Evolutionary conservation across 768 basidiomycete species (phyloP), one percentile per base, ranked within the genome.

Genomic region (Boletus huronensis): DNA sequence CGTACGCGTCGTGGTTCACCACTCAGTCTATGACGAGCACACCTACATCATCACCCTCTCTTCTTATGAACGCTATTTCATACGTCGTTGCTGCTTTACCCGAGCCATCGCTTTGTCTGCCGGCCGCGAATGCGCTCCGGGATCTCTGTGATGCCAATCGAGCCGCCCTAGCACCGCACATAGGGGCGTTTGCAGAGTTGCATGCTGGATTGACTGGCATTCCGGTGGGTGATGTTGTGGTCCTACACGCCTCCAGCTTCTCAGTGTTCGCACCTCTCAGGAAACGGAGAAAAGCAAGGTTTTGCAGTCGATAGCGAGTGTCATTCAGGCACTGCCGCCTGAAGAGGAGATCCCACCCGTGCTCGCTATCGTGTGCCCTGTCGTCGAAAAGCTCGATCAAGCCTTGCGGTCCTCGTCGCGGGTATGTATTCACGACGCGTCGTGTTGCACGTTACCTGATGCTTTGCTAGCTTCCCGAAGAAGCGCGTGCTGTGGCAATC

Each of bases 141-240:
- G 88, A 92, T 51, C 70, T 97, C 3, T 97, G 95, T 63, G 94
- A 97, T 70, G 84, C 90, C 36, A 97, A 97, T 66, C 77, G 95
- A 50, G 77, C 77, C n/a, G 88, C 85, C 10, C 76, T 97, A 13
- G 90, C 92, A 2, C 82, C 84, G 6, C 91, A 92, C 61, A 92
- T 97, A 35, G 78, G 77, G 3, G 88, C 91, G 0, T 96, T 98
- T 68, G 89, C 85, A 5, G 84, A 87, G 55, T 69, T 98, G 52
- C 90, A 96, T 70, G 85, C 87, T 0, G 83, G 85, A 16, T 70
- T 96, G 44, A 82, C 79, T 21, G 77, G 77, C 7, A 84, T 96
- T 50, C 87, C 88, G 5, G 92, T 93, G 59, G 54, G 85, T 72
- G 13, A 34, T 25, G 28, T 23, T 2, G 29, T 52, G 23, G 5